phyloP scores from a whole-genome alignment of 306 rosid genomes.

The Cicer yamashitae region DNA sequence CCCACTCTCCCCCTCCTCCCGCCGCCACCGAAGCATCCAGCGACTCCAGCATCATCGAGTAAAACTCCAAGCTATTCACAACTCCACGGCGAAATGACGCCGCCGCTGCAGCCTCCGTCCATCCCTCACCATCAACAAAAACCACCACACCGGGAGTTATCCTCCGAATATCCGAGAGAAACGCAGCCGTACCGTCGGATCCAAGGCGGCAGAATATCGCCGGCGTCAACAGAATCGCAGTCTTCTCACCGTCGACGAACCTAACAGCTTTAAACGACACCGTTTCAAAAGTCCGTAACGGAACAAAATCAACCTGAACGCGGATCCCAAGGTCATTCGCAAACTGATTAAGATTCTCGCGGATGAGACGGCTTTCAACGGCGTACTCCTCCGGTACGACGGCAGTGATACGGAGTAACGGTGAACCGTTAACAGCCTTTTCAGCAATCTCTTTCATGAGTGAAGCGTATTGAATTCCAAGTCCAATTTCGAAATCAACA shows the following conservation, averaged over 20 bases:
- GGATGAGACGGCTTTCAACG: conserved; percentile 61
- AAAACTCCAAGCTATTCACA: conserved; percentile 67
- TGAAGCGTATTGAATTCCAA: conserved; percentile 87
- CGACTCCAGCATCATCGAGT: conserved; percentile 77
- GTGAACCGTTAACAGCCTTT: conserved; percentile 46
- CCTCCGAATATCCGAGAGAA: conserved; percentile 62
- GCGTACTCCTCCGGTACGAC: conserved; percentile 76
- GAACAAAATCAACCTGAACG: conserved; percentile 72
- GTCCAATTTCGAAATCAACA: conserved; percentile 82
- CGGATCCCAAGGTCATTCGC: conserved; percentile 77
- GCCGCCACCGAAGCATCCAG: conserved; percentile 65
- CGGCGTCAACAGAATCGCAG: conserved; percentile 72
- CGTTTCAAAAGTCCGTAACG: conserved; percentile 60
- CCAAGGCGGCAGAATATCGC: conserved; percentile 69
- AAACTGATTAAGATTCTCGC: conserved; percentile 73
- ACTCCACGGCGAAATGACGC: conserved; percentile 75
- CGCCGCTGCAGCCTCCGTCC: conserved; percentile 55
- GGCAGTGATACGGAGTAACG: conserved; percentile 74
- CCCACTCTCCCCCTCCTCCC: conserved; percentile 64
- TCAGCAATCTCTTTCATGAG: conserved; percentile 84
- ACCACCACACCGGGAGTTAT: conserved; percentile 68
- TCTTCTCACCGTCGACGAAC: conserved; percentile 73
- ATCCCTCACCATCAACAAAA: conserved; percentile 76
- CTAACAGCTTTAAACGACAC: conserved; percentile 69
- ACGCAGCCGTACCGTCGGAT: conserved; percentile 39